Conservation (phyloP, 2,329 filamentous ascomycete genomes). For the Hypoxylon sp. region DNA sequence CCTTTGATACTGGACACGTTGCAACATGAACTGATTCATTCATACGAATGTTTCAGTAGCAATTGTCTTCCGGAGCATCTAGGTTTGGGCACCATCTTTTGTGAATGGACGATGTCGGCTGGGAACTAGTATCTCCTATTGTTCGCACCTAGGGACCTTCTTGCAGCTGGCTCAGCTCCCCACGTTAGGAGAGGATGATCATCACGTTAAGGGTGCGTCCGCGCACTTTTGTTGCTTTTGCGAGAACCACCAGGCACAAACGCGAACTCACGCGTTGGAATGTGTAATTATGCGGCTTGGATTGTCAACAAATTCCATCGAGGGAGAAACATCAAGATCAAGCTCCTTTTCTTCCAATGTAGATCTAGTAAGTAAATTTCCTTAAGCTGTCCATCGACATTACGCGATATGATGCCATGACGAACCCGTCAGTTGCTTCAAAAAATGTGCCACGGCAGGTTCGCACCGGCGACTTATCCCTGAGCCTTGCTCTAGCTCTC, state of each 20-base stretch:
- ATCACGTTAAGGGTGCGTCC: neutral
- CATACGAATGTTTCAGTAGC: constrained; percentile 4
- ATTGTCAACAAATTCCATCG: constrained; percentile 27
- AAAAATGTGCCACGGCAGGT: neutral
- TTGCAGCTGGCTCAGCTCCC: neutral
- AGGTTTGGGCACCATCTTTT: neutral
- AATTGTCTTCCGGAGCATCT: neutral
- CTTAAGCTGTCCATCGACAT: neutral
- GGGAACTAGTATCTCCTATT: constrained; percentile 2
- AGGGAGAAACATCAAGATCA: constrained; percentile 7
- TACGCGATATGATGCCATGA: constrained; percentile 31
- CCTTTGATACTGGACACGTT: constrained; percentile 21
- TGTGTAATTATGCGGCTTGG: constrained; percentile 18
- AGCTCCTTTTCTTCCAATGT: neutral
- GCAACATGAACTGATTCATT: neutral
- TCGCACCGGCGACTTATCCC: constrained; percentile 20
- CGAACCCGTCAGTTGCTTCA: constrained; percentile 13
- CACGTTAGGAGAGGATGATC: constrained; percentile 4
- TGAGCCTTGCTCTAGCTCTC: constrained; percentile 44
- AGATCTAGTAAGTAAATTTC: neutral
- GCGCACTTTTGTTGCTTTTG: constrained; percentile 5
- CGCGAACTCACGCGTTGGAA: constrained; percentile 26
- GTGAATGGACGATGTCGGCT: constrained; percentile 1
- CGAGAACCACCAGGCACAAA: constrained; percentile 1
- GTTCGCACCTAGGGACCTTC: neutral